Percentiles rank a stretch among this genome's conserved stretches.
Conservation (phyloP, 129 eudicot species). For the Oenanthe sinensis region DNA sequence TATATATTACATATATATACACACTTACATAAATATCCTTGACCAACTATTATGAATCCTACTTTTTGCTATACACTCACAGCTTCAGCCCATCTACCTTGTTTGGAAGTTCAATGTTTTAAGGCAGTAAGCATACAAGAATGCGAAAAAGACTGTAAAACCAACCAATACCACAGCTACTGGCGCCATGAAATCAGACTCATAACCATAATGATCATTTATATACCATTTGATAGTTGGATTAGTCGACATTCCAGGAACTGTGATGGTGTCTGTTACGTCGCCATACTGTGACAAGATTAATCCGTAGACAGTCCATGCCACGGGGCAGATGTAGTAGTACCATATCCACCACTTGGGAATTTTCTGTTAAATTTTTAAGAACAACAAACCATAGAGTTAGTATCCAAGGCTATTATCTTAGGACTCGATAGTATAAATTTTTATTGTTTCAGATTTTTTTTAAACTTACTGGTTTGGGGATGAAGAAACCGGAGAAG, state of each 20-base stretch:
- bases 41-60: background rate
- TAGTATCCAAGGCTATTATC: background rate
- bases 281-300: constrained; percentile 66
- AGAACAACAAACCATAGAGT: background rate
- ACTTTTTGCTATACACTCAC: background rate
- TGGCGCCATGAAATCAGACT: constrained; percentile 63
- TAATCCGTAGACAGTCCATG: constrained; percentile 71
- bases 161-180: constrained; percentile 62
- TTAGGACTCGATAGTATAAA: background rate
- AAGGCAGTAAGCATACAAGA: constrained; percentile 54
- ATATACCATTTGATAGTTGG: constrained; percentile 36
- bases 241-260: constrained; percentile 26
- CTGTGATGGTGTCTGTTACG: constrained; percentile 24
- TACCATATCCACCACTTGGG: constrained; percentile 90
- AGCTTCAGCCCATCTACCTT: constrained; percentile 28
- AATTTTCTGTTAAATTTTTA: constrained; percentile 39
- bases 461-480: constrained; percentile 49
- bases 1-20: background rate
- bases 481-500: constrained; percentile 75
- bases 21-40: background rate
- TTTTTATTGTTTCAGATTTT: background rate
- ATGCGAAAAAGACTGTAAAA: constrained; percentile 55
- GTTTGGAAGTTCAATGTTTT: constrained; percentile 59
- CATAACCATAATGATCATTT: constrained; percentile 44
- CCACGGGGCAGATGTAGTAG: constrained; percentile 76